A percentile compares a stretch with the other conserved stretches of the same genome.
Conservation (phyloP, 257 asterid species). For the Perilla frutescens region DNA sequence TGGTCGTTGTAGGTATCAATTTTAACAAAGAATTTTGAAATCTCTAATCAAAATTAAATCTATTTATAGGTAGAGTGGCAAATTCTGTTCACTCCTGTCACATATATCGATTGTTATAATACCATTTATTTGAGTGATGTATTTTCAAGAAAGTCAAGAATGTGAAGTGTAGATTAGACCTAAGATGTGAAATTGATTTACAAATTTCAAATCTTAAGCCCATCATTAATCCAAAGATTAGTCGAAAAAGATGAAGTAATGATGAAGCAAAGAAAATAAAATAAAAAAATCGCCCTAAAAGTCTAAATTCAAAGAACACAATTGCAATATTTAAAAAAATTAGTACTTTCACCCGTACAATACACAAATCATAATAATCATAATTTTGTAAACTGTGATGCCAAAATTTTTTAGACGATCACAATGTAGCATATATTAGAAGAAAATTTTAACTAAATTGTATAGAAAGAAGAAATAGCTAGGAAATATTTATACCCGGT, state of each 20-base stretch:
- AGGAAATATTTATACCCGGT: too few relatives aligned
- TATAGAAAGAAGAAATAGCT: too few relatives aligned
- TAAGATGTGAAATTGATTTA: conserved; percentile 27
- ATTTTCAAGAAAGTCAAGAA: conserved; percentile 3
- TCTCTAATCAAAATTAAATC: not conserved
- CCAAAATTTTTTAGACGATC: too few relatives aligned
- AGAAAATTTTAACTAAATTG: too few relatives aligned
- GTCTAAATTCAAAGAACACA: conserved; percentile 10
- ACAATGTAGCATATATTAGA: too few relatives aligned
- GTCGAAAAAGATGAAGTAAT: conserved; percentile 31
- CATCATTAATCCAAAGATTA: conserved; percentile 41
- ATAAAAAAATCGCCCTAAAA: not conserved
- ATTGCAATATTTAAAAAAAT: conserved; percentile 16
- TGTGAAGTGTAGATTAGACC: not conserved
- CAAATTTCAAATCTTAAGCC: conserved; percentile 16
- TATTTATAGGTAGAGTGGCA: conserved; percentile 12
- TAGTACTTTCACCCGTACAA: not conserved
- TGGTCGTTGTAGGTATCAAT: not conserved
- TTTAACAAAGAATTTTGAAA: not conserved
- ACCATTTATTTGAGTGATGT: not conserved
- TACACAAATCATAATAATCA: too few relatives aligned
- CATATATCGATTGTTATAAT: not conserved
- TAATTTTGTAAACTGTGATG: too few relatives aligned
- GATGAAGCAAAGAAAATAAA: conserved; percentile 29
- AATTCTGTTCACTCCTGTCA: not conserved